These are phyloP conservation scores for Cercophora sp. DNA, from an alignment of 495 filamentous ascomycete species.

Conservation along the genomic window DNA sequence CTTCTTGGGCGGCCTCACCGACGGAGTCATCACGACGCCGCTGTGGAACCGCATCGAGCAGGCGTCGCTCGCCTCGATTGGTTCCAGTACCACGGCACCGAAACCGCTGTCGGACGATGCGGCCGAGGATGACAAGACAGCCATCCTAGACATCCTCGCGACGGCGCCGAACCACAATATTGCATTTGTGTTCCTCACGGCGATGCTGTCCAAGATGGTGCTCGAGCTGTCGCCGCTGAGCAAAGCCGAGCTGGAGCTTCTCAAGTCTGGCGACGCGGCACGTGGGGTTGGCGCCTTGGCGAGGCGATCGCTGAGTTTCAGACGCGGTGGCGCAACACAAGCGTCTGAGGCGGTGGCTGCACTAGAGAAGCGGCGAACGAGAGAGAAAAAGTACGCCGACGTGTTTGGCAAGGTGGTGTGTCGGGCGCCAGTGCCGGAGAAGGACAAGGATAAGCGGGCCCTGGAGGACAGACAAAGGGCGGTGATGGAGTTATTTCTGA, in stretches of 20 bases:
- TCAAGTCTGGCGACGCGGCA: conserved; percentile 17
- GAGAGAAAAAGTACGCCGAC: conserved; percentile 44
- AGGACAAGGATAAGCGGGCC: conserved; percentile 43
- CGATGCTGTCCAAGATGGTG: conserved; percentile 58
- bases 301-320: conserved; percentile 39
- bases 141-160: conserved; percentile 69
- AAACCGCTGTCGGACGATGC: conserved; percentile 44
- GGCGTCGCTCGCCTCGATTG: conserved; percentile 42
- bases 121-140: conserved; percentile 62
- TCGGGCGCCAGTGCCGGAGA: conserved; percentile 32
- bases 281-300: conserved; percentile 23
- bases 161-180: conserved; percentile 72
- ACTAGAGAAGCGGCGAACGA: conserved; percentile 37
- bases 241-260: conserved; percentile 31
- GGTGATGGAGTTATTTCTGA: conserved; percentile 40
- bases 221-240: conserved; percentile 44
- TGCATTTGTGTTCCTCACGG: conserved; percentile 79
- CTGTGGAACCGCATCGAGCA: conserved; percentile 71
- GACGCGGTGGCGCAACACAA: conserved; percentile 26
- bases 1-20: conserved; percentile 68
- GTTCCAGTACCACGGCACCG: conserved; percentile 19
- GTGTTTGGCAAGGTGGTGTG: conserved; percentile 47
- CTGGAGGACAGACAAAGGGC: conserved; percentile 43
- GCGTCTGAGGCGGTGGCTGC: conserved; percentile 23
- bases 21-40: conserved; percentile 64